Evolutionary conservation across 495 filamentous ascomycete genomes (phyloP), one percentile per base, ranked within the genome.

Genomic region (Daldinia childiae): DNA sequence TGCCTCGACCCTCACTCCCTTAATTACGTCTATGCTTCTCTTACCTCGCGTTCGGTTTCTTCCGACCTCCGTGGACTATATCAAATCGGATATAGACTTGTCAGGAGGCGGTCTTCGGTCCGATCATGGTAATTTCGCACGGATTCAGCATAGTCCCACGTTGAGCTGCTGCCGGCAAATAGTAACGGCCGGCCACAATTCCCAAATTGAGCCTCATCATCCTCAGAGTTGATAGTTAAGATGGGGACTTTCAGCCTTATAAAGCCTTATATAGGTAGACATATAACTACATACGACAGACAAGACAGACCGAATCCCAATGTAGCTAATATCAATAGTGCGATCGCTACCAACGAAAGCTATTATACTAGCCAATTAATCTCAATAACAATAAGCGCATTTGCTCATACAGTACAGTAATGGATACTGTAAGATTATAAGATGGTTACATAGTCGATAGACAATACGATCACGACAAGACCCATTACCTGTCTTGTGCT

Each of bases 121-220:
- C 71, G 71, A 69, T 45, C 71, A 62, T 58, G 66, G 21, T 62
- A 69, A 69, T 66, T 66, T 73, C 62, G 54, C 62, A 69, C 50
- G 6, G 52, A 55, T 62, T 63, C 32, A 66, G 58, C 51, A 55
- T 57, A 34, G 68, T 73, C 65, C 64, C 64, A 69, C 58, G 41
- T 63, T 45, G 2, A 45, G 29, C 56, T 52, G 52, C 65, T 66
- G 62, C 34, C 60, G 63, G 59, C 29, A 27, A 60, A 55, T 68
- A 30, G 69, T 68, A 59, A 51, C 26, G 51, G 38, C 51, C 66
- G 66, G 66, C 38, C 66, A 69, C 69, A 54, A 66, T 41, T 60
- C 71, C 71, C 71, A 69, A 66, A 73, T 73, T 66, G 62, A 73
- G 71, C 71, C 71, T 73, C 66, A 73, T 59, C 51, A 66, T 66